Evolutionary conservation across 352 stramenopile genomes (phyloP).

Genomic region (Phytophthora melonis): DNA sequence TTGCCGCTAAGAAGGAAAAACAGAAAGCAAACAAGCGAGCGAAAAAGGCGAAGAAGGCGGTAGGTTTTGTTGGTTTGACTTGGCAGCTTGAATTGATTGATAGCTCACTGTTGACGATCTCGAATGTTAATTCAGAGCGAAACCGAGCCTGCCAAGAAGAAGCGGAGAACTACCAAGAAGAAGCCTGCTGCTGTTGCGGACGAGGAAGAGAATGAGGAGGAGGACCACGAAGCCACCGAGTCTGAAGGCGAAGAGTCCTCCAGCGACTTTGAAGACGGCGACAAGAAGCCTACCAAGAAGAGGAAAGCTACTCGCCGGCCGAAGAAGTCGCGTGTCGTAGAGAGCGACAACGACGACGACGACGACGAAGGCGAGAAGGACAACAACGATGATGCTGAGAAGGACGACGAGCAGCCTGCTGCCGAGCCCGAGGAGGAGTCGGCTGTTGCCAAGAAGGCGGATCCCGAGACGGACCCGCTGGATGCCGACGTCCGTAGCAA

Average conservation of each 20-base stretch:
- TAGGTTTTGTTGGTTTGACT: constrained; percentile 19
- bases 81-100: not conserved
- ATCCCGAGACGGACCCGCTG: constrained; percentile 36
- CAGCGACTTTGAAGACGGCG: constrained; percentile 72
- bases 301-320: constrained; percentile 39
- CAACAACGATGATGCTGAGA: constrained; percentile 22
- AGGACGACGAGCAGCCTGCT: constrained; percentile 34
- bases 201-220: constrained; percentile 49
- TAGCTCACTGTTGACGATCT: not conserved
- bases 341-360: constrained; percentile 38
- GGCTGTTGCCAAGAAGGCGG: constrained; percentile 23
- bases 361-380: constrained; percentile 28
- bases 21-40: constrained; percentile 57
- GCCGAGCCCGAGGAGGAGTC: constrained; percentile 26
- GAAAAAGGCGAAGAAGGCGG: constrained; percentile 50
- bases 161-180: constrained; percentile 54
- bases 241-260: constrained; percentile 70
- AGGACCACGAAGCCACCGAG: constrained; percentile 57
- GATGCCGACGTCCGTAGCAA: constrained; percentile 64
- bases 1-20: constrained; percentile 42
- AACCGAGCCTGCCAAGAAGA: constrained; percentile 47
- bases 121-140: constrained; percentile 12
- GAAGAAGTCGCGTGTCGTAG: constrained; percentile 38
- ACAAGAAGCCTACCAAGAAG: constrained; percentile 46
- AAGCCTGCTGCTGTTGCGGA: constrained; percentile 27